Percentiles rank a stretch among this genome's conserved stretches.
Evolutionary conservation across 495 filamentous ascomycete genomes (phyloP).

Genomic region (Xylaria curta): DNA sequence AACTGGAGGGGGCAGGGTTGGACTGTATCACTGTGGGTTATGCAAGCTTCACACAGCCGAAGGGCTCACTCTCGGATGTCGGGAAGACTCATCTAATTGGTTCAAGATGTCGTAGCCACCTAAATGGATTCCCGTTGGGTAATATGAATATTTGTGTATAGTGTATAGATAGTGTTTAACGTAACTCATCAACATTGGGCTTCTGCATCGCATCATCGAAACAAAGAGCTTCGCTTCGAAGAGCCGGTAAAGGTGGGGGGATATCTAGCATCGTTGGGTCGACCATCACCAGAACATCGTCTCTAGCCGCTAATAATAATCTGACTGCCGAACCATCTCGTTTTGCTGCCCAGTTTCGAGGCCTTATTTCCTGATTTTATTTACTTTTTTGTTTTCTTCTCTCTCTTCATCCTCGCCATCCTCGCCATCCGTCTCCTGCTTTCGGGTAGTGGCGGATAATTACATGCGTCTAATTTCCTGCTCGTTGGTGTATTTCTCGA

Average conservation of each 20-base stretch:
- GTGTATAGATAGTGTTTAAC: slow-evolving; percentile 14
- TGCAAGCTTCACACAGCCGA: not conserved
- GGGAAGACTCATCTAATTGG: slow-evolving; percentile 21
- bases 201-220: slow-evolving; percentile 32
- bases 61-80: slow-evolving; percentile 10
- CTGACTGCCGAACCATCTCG: slow-evolving; percentile 11
- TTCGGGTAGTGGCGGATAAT: slow-evolving; percentile 7
- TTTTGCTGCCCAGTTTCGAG: not conserved
- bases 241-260: slow-evolving; percentile 23
- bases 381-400: too few species aligned
- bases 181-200: slow-evolving; percentile 16
- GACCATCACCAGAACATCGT: slow-evolving; percentile 13
- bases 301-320: slow-evolving; percentile 23
- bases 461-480: slow-evolving; percentile 88
- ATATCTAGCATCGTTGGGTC: slow-evolving; percentile 30
- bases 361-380: not conserved
- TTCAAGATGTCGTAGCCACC: slow-evolving; percentile 13
- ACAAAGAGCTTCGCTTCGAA: slow-evolving; percentile 29
- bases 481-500: slow-evolving; percentile 88
- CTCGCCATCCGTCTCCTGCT: not conserved
- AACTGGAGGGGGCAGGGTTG: slow-evolving; percentile 3
- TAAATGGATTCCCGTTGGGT: slow-evolving; percentile 13
- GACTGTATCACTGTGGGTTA: slow-evolving; percentile 19
- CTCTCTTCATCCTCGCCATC: not conserved
- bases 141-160: slow-evolving; percentile 21